Percentiles rank a stretch among this genome's conserved stretches.
phyloP scores from a whole-genome alignment of 1,284 basidiomycete genomes.

The Ceratobasidium sp. region DNA sequence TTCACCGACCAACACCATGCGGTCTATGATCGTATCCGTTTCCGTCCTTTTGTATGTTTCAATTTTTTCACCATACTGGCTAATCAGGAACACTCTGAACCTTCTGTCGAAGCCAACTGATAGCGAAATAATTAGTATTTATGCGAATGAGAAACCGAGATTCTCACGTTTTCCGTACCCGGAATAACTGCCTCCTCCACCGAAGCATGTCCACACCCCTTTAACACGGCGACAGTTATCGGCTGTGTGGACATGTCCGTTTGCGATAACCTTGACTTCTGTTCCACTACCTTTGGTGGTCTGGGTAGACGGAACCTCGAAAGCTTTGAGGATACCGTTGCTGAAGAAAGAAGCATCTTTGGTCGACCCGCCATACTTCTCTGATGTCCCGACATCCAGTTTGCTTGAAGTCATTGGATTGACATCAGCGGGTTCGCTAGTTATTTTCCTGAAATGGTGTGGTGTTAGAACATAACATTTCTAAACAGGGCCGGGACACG shows the following conservation, averaged over 20 bases:
- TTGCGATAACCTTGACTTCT: constrained; percentile 85
- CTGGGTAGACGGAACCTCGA: constrained; percentile 57
- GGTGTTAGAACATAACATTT: constrained; percentile 16
- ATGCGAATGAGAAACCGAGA: background rate
- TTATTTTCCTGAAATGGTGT: constrained; percentile 65
- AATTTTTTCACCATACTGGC: constrained; percentile 89
- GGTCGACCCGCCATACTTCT: constrained; percentile 37
- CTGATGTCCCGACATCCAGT: constrained; percentile 71
- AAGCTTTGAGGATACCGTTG: constrained; percentile 74
- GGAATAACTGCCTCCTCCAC: constrained; percentile 85
- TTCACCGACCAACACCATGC: constrained; percentile 68
- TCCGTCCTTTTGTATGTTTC: constrained; percentile 90
- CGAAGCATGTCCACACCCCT: constrained; percentile 94
- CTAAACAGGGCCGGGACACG: constrained; percentile 44
- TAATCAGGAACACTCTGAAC: constrained; percentile 85
- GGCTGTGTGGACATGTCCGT: constrained; percentile 88
- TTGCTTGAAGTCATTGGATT: constrained; percentile 65
- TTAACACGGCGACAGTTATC: constrained; percentile 87
- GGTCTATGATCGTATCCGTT: constrained; percentile 74
- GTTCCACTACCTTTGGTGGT: constrained; percentile 67
- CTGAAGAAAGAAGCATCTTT: constrained; percentile 81
- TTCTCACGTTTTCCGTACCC: constrained; percentile 83
- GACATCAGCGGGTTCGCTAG: constrained; percentile 65
- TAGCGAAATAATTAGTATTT: background rate
- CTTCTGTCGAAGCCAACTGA: constrained; percentile 80